These are phyloP conservation scores for Stachybotrys elegans DNA, from an alignment of 2,329 filamentous ascomycete genomes.

Conservation along the genomic window DNA sequence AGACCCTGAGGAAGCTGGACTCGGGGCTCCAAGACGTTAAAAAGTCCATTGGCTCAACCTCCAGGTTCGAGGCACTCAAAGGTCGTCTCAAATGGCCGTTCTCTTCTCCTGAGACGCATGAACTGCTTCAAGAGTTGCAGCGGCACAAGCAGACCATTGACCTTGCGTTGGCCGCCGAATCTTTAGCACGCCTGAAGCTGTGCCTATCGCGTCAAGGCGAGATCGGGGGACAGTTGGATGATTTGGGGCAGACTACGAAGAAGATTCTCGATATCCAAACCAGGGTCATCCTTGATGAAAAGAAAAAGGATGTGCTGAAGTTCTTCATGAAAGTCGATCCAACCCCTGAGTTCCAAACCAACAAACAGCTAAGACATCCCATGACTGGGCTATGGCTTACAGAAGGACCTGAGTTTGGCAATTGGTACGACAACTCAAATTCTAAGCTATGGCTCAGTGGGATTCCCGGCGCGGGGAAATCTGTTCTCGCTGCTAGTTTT, in stretches of 20 bases:
- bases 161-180: conserved; percentile 6
- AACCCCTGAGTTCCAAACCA: background rate
- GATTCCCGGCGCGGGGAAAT: conserved; percentile 10
- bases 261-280: conserved; percentile 10
- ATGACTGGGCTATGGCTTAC: conserved; percentile 9
- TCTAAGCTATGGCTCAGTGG: conserved; percentile 10
- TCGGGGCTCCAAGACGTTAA: background rate
- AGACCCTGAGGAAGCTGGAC: background rate
- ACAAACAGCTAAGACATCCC: conserved; percentile 5
- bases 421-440: conserved; percentile 5
- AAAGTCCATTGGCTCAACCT: background rate
- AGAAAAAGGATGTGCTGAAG: background rate
- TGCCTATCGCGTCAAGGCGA: background rate
- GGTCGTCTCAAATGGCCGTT: conserved; percentile 12
- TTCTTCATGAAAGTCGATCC: conserved; percentile 7
- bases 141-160: conserved; percentile 9
- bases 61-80: background rate
- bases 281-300: background rate
- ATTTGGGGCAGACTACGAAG: background rate
- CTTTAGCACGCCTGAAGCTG: conserved; percentile 5
- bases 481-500: conserved; percentile 4
- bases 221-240: background rate
- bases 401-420: background rate
- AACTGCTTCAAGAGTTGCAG: conserved; percentile 8
- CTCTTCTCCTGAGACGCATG: conserved; percentile 4